Evolutionary conservation across 495 filamentous ascomycete genomes (phyloP), one percentile per base, ranked within the genome.

Genomic region (Aspergillus baeticus): DNA sequence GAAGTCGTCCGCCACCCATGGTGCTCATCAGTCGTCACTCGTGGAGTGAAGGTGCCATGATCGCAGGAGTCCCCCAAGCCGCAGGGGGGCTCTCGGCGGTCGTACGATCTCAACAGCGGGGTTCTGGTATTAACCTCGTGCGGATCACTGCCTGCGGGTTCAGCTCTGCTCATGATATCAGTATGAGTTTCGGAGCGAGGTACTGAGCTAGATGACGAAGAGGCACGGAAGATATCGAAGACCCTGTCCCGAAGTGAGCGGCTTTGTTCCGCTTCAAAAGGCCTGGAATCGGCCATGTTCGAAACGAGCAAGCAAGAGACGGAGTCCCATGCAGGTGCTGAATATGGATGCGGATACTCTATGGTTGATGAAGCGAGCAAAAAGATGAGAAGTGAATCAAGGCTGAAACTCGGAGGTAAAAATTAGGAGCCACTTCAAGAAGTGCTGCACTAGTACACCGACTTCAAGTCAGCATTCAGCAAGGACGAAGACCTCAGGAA

Each of bases 21-120:
- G 38, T 76, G 72, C 22, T 78, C 67, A 10, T 76, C 71, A 35
- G 73, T 80, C 49, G 72, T 71, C 2, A 83, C 73, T n/a, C 80
- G 77, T 10, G 89, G 87, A 14, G 87, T 91, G 68, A 91, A 90
- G n/a, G 87, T 87, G 54, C 90, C 90, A 70, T 92, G 88, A 57
- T 84, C 81, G 74, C 87, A 91, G 50, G 59, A 59, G 39, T 77
- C 59, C 52, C 74, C 65, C 63, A 74, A 45, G 44, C 75, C 76
- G 39, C 74, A 76, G 6, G 63, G 57, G 45, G 73, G 70, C 20
- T 66, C 64, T 35, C 55, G 55, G 31, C 62, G 67, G 39, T 75
- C 52, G 51, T 78, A 77, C 4, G 70, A 73, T 39, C 71, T 65
- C 39, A 79, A 57, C 8, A 77, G 63, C 20, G 70, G 65, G 36